Percentiles rank a stretch among this genome's conserved stretches.
These are phyloP conservation scores for Fusarium sp. DNA, from an alignment of 2,329 filamentous ascomycete genomes.

Conservation along the genomic window DNA sequence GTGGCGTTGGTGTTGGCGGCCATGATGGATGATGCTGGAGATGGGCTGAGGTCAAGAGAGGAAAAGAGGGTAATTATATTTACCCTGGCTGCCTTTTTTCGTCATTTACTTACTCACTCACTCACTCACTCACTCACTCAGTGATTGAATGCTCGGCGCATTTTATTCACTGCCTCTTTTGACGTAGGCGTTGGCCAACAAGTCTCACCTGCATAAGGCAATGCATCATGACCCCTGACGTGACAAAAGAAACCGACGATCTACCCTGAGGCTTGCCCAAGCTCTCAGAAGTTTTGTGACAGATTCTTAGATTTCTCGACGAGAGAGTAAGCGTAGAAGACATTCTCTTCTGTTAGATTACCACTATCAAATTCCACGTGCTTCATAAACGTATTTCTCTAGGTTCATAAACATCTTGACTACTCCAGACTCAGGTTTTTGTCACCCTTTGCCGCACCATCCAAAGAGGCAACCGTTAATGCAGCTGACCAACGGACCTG, in stretches of 20 bases:
- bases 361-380: too few relatives aligned
- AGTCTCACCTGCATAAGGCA: slow-evolving; percentile 1
- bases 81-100: background rate
- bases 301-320: fast-evolving
- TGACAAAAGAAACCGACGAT: background rate
- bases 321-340: fast-evolving
- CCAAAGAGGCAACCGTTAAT: background rate
- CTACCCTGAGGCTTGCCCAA: background rate
- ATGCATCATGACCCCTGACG: background rate
- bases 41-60: background rate
- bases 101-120: background rate
- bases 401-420: fast-evolving
- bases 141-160: background rate
- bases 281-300: too few relatives aligned
- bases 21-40: background rate
- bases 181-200: background rate
- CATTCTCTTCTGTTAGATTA: too few relatives aligned
- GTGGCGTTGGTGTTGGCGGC: background rate
- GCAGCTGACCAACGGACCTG: slow-evolving; percentile 4
- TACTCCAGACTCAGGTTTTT: background rate
- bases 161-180: background rate
- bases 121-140: background rate
- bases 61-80: background rate
- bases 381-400: too few relatives aligned
- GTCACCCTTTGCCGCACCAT: background rate